These are phyloP conservation scores for Scedosporium apiospermum DNA, from an alignment of 2,329 filamentous ascomycete genomes.

Conservation along the genomic window DNA sequence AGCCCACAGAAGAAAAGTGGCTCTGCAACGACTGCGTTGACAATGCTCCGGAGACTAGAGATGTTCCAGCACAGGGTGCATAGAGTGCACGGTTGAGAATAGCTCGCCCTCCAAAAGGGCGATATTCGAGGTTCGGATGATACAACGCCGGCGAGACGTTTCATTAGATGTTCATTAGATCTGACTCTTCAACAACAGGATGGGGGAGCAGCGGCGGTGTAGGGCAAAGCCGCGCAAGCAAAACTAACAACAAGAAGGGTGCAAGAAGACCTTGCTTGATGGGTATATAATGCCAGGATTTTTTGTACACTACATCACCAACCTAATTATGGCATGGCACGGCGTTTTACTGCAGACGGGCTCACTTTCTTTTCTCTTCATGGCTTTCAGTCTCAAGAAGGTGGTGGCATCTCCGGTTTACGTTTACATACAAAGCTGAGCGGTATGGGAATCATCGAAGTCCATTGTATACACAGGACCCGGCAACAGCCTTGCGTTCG, in stretches of 20 bases:
- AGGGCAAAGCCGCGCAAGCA: no score
- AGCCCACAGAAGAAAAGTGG: conserved; percentile 3
- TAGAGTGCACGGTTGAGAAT: not conserved
- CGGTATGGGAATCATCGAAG: not conserved
- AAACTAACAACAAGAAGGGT: no score
- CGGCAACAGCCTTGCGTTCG: not conserved
- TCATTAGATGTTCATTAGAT: not conserved
- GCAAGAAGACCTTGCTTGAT: not conserved
- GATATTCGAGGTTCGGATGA: not conserved
- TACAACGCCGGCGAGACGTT: not conserved
- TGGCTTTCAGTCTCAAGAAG: not conserved
- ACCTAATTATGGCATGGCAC: not conserved
- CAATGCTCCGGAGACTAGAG: not conserved
- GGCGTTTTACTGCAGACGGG: not conserved
- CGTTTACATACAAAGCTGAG: not conserved
- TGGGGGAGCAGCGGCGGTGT: not conserved
- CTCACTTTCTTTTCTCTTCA: not conserved
- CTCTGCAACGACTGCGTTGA: conserved; percentile 4
- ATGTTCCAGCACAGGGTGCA: not conserved
- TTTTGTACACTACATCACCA: not conserved
- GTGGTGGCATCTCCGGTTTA: not conserved
- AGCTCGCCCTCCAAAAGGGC: not conserved
- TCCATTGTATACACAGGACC: not conserved
- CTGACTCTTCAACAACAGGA: not conserved
- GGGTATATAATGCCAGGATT: not conserved